Evolutionary conservation across 2,329 filamentous ascomycete genomes (phyloP).

Genomic region (Ilyonectria destructans): DNA sequence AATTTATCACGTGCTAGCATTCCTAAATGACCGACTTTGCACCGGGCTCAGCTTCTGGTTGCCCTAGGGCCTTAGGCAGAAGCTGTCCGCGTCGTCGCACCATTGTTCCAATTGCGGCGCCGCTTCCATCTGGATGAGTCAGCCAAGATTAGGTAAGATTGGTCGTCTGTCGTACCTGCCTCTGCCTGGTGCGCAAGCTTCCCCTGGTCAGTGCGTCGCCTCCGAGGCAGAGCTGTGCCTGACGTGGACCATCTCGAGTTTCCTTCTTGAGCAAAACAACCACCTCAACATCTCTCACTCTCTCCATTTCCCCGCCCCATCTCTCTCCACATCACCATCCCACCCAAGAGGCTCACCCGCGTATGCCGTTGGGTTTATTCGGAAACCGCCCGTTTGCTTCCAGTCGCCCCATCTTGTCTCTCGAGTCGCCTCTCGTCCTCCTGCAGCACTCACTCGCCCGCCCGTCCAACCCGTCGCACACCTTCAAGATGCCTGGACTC

Average conservation of each 20-base stretch:
- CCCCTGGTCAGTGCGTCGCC: constrained; percentile 47
- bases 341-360: constrained; percentile 21
- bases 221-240: constrained; percentile 61
- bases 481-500: constrained; percentile 85
- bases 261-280: constrained; percentile 51
- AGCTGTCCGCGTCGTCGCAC: constrained; percentile 23
- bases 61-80: constrained; percentile 15
- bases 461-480: constrained; percentile 39
- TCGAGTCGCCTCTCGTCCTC: constrained; percentile 40
- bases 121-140: constrained; percentile 28
- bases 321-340: constrained; percentile 28
- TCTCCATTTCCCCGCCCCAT: constrained; percentile 31
- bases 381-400: constrained; percentile 37
- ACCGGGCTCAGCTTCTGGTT: background rate
- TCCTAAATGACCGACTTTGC: constrained; percentile 8
- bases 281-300: constrained; percentile 34
- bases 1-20: constrained; percentile 3
- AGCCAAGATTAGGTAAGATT: constrained; percentile 44
- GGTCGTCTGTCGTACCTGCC: constrained; percentile 34
- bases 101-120: constrained; percentile 20
- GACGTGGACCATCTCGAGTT: constrained; percentile 62
- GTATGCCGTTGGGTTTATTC: constrained; percentile 46
- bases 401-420: constrained; percentile 35
- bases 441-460: constrained; percentile 38
- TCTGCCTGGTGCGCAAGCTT: constrained; percentile 38